phyloP scores from a whole-genome alignment of 768 basidiomycete species.

The Tricholoma hemisulphureum region DNA sequence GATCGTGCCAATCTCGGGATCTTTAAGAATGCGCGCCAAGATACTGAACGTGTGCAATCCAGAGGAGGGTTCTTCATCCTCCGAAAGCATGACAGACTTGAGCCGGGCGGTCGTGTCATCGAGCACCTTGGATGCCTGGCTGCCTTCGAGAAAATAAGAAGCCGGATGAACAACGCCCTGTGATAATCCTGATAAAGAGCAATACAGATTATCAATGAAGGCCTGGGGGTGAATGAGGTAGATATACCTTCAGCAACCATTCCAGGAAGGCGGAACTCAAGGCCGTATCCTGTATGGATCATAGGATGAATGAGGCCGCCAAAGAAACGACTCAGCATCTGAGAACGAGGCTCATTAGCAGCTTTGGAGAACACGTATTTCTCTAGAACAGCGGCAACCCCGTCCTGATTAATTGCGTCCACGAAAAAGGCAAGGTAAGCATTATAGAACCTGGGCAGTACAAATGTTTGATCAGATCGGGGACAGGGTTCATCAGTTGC shows the following conservation, averaged over 20 bases:
- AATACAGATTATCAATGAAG: background rate
- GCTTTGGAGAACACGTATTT: slow-evolving; percentile 53
- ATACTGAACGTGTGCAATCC: slow-evolving; percentile 19
- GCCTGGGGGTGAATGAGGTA: background rate
- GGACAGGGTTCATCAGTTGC: slow-evolving; percentile 12
- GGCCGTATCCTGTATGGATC: slow-evolving; percentile 64
- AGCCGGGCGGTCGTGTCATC: slow-evolving; percentile 13
- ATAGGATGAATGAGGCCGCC: slow-evolving; percentile 62
- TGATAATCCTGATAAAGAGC: slow-evolving; percentile 46
- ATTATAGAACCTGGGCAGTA: slow-evolving; percentile 45
- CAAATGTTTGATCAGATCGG: background rate
- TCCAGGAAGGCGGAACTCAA: slow-evolving; percentile 61
- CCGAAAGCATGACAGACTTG: slow-evolving; percentile 8
- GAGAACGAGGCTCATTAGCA: slow-evolving; percentile 42
- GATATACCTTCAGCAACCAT: slow-evolving; percentile 58
- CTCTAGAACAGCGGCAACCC: slow-evolving; percentile 44
- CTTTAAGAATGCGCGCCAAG: slow-evolving; percentile 17
- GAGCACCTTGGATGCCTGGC: background rate
- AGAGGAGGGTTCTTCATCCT: background rate
- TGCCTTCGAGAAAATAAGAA: slow-evolving; percentile 10
- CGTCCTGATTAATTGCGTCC: slow-evolving; percentile 36
- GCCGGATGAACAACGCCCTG: slow-evolving; percentile 47
- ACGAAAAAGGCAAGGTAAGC: slow-evolving; percentile 55
- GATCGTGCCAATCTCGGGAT: slow-evolving; percentile 16
- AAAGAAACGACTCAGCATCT: slow-evolving; percentile 51